phyloP scores from a whole-genome alignment of 108 stramenopile species.

The Conticribra weissflogii region DNA sequence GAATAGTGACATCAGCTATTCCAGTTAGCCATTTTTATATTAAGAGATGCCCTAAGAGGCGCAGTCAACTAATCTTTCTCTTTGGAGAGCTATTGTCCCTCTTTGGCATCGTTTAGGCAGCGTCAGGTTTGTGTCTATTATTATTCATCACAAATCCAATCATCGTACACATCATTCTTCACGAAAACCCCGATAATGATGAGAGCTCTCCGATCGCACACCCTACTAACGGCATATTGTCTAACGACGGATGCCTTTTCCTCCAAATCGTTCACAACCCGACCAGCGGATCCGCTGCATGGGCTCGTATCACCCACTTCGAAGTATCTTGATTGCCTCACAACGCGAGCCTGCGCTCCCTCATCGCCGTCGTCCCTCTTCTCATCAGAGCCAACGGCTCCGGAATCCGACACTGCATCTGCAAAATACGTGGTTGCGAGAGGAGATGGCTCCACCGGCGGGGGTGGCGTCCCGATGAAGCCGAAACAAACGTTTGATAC shows the following conservation, averaged over 20 bases:
- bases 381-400: constrained; percentile 1
- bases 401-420: constrained; percentile 23
- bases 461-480: constrained; percentile 87
- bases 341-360: background rate
- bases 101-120: no score
- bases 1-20: no score
- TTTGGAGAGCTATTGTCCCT: no score
- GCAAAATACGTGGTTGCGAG: constrained; percentile 59
- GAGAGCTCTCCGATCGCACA: background rate
- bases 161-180: background rate
- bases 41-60: no score
- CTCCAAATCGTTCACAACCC: no score
- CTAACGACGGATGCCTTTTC: no score
- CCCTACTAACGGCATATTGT: background rate
- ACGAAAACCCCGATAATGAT: background rate
- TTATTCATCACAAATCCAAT: no score
- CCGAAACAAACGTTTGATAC: constrained; percentile 1
- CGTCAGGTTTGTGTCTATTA: no score
- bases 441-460: constrained; percentile 85
- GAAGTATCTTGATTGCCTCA: no score
- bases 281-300: background rate
- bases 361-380: background rate
- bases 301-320: no score
- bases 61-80: no score
- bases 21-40: no score